These are phyloP conservation scores for Gracilaria caudata DNA, from an alignment of 23 red algal genomes.

Conservation along the genomic window DNA sequence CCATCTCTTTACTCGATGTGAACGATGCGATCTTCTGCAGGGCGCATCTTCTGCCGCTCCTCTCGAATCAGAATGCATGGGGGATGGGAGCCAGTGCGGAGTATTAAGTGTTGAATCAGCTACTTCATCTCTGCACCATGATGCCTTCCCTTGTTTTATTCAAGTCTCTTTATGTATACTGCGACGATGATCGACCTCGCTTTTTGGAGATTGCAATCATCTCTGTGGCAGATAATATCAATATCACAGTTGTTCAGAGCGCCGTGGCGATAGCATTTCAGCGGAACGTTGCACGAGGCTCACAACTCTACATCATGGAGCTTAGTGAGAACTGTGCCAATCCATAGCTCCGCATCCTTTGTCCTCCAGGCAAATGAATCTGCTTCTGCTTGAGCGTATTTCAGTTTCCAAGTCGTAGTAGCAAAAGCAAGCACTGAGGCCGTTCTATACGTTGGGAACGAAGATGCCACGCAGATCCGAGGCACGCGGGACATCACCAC, in stretches of 20 bases:
- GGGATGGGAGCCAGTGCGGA: no score
- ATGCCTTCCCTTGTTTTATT: no score
- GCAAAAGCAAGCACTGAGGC: not conserved
- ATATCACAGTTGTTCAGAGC: not conserved
- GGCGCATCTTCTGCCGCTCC: no score
- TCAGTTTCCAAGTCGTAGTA: not conserved
- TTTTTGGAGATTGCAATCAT: not conserved
- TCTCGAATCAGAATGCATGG: no score
- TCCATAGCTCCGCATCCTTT: no score
- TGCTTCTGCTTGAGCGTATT: not conserved
- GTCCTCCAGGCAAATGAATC: not conserved
- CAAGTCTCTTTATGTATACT: not conserved
- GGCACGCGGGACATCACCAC: not conserved
- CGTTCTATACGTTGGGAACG: not conserved
- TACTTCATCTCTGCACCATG: no score
- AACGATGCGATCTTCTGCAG: no score
- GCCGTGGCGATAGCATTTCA: not conserved
- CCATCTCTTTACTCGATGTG: no score
- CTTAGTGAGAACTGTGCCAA: no score
- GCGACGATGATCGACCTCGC: not conserved
- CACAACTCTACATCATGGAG: not conserved
- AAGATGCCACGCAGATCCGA: not conserved
- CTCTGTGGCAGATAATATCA: not conserved
- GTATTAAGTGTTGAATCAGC: no score
- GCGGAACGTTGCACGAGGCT: not conserved